A percentile compares a stretch with the other conserved stretches of the same genome.
Conservation (phyloP, 73 alveolate genomes). For the Paramecium biaurelia region DNA sequence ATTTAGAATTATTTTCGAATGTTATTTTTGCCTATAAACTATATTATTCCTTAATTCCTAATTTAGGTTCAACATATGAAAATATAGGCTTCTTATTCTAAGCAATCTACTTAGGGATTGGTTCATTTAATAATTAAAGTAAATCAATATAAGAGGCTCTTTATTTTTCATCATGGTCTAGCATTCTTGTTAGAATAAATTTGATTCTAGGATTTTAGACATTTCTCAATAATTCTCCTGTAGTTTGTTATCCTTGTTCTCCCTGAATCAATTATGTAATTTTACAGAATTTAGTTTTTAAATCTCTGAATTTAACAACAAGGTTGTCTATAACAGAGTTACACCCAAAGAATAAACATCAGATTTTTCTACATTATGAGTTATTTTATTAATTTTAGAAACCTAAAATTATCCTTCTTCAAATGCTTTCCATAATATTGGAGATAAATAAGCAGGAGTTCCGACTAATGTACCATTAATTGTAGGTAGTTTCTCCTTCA, state of each 20-base stretch:
- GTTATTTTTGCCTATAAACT: neutral
- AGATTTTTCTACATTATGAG: slow-evolving; percentile 24
- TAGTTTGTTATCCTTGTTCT: neutral
- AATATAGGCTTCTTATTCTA: neutral
- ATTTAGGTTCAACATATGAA: neutral
- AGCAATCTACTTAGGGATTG: neutral
- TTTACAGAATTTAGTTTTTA: neutral
- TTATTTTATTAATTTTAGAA: neutral
- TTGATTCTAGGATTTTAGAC: neutral
- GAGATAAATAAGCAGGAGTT: slow-evolving; percentile 48
- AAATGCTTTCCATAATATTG: neutral
- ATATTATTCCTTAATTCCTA: neutral
- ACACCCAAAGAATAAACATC: slow-evolving; percentile 29
- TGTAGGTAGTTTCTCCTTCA: slow-evolving; percentile 7
- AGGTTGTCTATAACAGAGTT: neutral
- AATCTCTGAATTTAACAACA: neutral
- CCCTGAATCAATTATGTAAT: neutral
- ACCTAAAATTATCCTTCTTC: neutral
- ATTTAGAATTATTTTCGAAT: neutral
- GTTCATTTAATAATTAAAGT: neutral
- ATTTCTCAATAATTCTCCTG: neutral
- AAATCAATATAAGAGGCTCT: neutral
- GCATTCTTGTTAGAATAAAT: neutral
- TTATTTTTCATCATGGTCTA: slow-evolving; percentile 6
- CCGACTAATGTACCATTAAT: slow-evolving; percentile 32